These are phyloP conservation scores for Gonapodya sp. DNA, from an alignment of 192 early-diverging fungal species.

Conservation along the genomic window DNA sequence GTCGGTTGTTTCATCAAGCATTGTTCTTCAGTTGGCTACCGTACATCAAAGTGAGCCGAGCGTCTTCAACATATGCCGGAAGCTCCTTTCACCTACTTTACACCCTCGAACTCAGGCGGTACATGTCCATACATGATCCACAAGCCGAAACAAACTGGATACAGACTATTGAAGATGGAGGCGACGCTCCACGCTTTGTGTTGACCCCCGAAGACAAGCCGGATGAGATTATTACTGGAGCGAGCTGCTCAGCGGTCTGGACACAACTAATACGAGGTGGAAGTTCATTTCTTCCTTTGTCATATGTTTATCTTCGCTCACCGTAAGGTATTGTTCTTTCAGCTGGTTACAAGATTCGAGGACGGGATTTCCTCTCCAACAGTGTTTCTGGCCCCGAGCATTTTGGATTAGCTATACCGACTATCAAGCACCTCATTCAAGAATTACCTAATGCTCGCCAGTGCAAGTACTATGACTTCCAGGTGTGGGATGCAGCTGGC, in stretches of 20 bases:
- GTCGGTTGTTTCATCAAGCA: too few relatives aligned
- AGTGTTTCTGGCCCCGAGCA: not conserved
- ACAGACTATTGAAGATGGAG: not conserved
- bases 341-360: not conserved
- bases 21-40: not conserved
- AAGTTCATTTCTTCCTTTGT: not conserved
- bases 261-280: not conserved
- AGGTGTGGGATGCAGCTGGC: not conserved
- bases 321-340: not conserved
- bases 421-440: not conserved
- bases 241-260: not conserved
- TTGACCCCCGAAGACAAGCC: not conserved
- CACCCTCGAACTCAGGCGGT: not conserved
- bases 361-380: not conserved
- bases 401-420: not conserved
- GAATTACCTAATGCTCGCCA: not conserved
- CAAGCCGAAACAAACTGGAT: not conserved
- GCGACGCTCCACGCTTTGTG: not conserved
- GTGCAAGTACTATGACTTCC: not conserved
- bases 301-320: not conserved
- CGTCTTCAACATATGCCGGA: too few relatives aligned
- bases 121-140: not conserved
- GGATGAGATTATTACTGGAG: not conserved
- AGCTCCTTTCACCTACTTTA: not conserved
- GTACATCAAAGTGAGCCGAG: not conserved